These are phyloP conservation scores for Candida corydali DNA, from an alignment of 805 yeast genomes.

Conservation along the genomic window DNA sequence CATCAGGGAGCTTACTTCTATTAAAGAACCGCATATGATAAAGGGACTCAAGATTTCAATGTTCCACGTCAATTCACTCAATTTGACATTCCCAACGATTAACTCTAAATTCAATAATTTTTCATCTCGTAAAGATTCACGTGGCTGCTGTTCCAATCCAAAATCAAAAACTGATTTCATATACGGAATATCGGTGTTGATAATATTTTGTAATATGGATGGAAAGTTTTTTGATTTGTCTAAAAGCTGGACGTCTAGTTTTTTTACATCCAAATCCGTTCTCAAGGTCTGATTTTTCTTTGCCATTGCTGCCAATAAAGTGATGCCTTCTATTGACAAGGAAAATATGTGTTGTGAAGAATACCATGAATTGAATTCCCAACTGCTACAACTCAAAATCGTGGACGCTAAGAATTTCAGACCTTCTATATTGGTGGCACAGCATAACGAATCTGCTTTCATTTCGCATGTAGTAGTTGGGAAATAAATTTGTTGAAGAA, in stretches of 20 bases:
- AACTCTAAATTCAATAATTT: not conserved
- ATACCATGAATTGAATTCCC: slow-evolving; percentile 7
- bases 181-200: slow-evolving; percentile 14
- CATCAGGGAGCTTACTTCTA: not conserved
- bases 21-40: slow-evolving; percentile 6
- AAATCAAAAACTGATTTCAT: no score
- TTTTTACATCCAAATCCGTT: slow-evolving; percentile 4
- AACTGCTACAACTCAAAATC: not conserved
- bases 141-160: no score
- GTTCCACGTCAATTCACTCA: slow-evolving; percentile 4
- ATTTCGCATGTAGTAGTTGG: slow-evolving; percentile 7
- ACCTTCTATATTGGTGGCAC: slow-evolving; percentile 1
- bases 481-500: slow-evolving; percentile 7
- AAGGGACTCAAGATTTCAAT: slow-evolving; percentile 10
- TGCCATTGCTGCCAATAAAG: slow-evolving; percentile 1
- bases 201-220: slow-evolving; percentile 8
- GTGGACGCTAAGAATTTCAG: not conserved
- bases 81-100: no score
- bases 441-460: not conserved
- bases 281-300: not conserved
- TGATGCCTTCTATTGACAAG: slow-evolving; percentile 1
- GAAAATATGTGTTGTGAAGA: slow-evolving; percentile 7
- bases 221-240: slow-evolving; percentile 11
- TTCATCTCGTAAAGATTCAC: no score
- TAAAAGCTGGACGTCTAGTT: slow-evolving; percentile 2